Evolutionary conservation across 2,329 filamentous ascomycete genomes (phyloP).

Genomic region (Xylariales sp.): DNA sequence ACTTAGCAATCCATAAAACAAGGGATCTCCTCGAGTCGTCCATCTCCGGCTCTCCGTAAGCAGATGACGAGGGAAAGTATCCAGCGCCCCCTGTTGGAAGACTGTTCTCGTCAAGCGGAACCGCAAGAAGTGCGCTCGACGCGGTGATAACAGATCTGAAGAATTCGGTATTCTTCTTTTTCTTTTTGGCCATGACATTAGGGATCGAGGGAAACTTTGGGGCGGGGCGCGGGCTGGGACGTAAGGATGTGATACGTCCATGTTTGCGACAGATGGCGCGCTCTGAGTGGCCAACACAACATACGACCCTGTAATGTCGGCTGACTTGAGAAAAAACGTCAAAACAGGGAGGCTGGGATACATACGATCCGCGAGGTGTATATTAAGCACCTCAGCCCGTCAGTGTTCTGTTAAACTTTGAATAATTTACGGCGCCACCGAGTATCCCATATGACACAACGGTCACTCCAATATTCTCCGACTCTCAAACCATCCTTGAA

Average conservation of each 20-base stretch:
- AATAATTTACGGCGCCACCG: no score
- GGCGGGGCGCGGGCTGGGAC: neutral
- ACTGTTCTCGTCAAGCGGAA: neutral
- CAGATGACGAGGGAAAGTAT: neutral
- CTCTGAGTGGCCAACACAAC: conserved; percentile 14
- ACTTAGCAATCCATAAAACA: conserved; percentile 32
- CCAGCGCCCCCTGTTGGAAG: neutral
- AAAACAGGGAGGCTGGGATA: no score
- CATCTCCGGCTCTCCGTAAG: conserved; percentile 16
- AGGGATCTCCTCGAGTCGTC: conserved; percentile 13
- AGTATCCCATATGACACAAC: no score
- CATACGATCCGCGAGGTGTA: no score
- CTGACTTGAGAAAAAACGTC: no score
- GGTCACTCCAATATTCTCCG: no score
- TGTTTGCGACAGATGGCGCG: conserved; percentile 21
- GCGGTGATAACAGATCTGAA: no score
- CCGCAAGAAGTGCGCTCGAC: no score
- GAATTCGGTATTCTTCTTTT: neutral
- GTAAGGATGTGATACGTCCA: neutral
- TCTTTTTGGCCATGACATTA: neutral
- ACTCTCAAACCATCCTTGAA: no score
- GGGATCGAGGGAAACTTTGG: neutral
- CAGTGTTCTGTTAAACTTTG: no score
- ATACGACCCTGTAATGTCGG: neutral
- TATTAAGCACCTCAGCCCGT: no score